These are phyloP conservation scores for Termitomyces sp. DNA, from an alignment of 768 basidiomycete genomes.

Conservation along the genomic window DNA sequence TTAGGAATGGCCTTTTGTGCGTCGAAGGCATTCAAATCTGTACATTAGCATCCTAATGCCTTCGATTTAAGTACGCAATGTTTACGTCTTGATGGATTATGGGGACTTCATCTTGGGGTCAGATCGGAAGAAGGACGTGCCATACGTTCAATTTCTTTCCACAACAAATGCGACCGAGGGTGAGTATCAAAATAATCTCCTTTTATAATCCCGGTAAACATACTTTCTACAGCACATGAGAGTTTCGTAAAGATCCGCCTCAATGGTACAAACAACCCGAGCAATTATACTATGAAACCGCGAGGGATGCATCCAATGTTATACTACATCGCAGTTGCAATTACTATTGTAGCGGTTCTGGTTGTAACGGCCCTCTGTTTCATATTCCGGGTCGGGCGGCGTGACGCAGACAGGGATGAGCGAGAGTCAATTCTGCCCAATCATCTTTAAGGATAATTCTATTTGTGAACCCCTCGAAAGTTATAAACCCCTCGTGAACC, in stretches of 20 bases:
- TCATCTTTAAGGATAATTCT: too few species aligned
- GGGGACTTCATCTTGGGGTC: conserved; percentile 52
- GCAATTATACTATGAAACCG: conserved; percentile 3
- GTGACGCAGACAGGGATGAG: background rate
- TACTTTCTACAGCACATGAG: conserved; percentile 22
- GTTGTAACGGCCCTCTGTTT: conserved; percentile 6
- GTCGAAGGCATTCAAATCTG: conserved; percentile 44
- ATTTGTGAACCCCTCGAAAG: too few species aligned
- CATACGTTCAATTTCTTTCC: conserved; percentile 61
- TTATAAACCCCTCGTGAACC: too few species aligned
- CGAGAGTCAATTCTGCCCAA: background rate
- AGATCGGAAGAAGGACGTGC: conserved; percentile 28
- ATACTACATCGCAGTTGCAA: conserved; percentile 16
- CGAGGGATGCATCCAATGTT: conserved; percentile 2
- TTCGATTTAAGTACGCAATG: conserved; percentile 49
- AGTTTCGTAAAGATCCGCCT: conserved; percentile 31
- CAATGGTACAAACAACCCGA: conserved; percentile 25
- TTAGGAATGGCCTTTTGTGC: conserved; percentile 70
- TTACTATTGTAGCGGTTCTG: conserved; percentile 10
- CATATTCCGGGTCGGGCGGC: conserved; percentile 3
- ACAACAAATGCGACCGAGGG: conserved; percentile 42
- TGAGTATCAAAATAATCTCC: conserved; percentile 13
- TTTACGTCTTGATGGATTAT: conserved; percentile 58
- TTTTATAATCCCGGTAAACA: background rate
- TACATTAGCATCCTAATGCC: background rate